Evolutionary conservation across 805 yeast genomes (phyloP).

Genomic region (Torulaspora delbrueckii): DNA sequence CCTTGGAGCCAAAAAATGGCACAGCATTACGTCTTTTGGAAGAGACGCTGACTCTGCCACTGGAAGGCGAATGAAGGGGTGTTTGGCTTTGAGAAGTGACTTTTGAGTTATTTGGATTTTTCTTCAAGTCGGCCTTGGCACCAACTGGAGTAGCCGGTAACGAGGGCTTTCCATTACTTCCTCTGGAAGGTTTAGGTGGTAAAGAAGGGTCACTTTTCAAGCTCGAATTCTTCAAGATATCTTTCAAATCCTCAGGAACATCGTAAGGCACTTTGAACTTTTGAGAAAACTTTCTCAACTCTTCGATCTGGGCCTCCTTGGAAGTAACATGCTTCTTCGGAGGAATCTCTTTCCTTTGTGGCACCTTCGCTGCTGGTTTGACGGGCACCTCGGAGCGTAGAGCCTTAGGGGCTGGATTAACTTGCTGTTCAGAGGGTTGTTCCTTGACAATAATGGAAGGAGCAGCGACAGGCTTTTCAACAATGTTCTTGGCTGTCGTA

Average conservation of each 20-base stretch:
- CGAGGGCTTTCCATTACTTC: conserved; percentile 13
- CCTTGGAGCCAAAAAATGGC: conserved; percentile 39
- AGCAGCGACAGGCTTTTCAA: conserved; percentile 3
- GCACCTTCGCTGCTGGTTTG: neutral
- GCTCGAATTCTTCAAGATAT: conserved; percentile 40
- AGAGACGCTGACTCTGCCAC: conserved; percentile 16
- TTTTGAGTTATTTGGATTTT: conserved; percentile 17
- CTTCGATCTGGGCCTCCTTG: conserved; percentile 59
- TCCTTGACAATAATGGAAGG: neutral
- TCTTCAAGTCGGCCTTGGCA: conserved; percentile 22
- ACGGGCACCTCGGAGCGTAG: neutral
- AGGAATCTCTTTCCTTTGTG: conserved; percentile 1
- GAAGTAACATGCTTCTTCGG: conserved; percentile 10
- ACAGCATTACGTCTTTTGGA: conserved; percentile 27
- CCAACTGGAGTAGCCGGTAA: conserved; percentile 25
- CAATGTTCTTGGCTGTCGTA: conserved; percentile 13
- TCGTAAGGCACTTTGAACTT: conserved; percentile 68
- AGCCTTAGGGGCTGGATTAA: conserved; percentile 6
- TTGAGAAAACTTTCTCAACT: conserved; percentile 72
- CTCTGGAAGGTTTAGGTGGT: conserved; percentile 24
- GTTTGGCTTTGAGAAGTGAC: conserved; percentile 29
- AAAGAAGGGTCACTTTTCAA: conserved; percentile 25
- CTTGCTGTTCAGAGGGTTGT: conserved; percentile 2
- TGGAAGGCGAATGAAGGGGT: conserved; percentile 13
- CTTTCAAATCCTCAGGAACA: conserved; percentile 43